Percentiles rank a stretch among this genome's conserved stretches.
phyloP scores from a whole-genome alignment of 441 rosid species.

The Lepidium campestre region DNA sequence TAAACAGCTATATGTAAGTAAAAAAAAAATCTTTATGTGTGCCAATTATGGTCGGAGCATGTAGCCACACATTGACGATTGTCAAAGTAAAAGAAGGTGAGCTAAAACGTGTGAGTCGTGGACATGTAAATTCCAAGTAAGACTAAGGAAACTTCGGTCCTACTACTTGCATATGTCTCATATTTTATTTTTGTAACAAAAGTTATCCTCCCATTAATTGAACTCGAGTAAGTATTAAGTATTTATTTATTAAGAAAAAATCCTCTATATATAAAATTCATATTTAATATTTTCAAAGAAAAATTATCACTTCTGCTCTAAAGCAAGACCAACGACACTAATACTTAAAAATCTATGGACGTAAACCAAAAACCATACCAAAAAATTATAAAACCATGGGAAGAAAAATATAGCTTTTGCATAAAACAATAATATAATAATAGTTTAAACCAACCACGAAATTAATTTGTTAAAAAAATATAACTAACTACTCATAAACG shows the following conservation, averaged over 20 bases:
- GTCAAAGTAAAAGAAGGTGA: conserved; percentile 6
- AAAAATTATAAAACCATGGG: background rate
- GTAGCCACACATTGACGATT: background rate
- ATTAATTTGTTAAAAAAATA: too few relatives aligned
- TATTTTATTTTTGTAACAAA: background rate
- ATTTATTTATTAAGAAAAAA: background rate
- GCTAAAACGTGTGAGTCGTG: background rate
- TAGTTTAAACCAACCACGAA: too few relatives aligned
- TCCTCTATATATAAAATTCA: background rate
- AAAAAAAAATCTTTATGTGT: background rate
- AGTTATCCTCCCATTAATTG: background rate
- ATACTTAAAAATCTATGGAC: background rate
- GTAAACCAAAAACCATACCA: background rate
- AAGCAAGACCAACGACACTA: background rate
- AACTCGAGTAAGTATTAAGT: background rate
- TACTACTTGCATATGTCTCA: background rate
- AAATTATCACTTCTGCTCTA: background rate
- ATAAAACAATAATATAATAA: background rate
- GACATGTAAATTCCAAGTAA: background rate
- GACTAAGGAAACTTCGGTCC: background rate
- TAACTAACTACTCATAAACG: too few relatives aligned
- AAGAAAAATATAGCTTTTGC: background rate
- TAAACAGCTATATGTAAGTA: too few relatives aligned
- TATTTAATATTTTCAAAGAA: background rate
- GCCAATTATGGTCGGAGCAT: background rate